A percentile compares a stretch with the other conserved stretches of the same genome.
These are phyloP conservation scores for Populus tomentosa DNA, from an alignment of 441 rosid genomes.

Conservation along the genomic window DNA sequence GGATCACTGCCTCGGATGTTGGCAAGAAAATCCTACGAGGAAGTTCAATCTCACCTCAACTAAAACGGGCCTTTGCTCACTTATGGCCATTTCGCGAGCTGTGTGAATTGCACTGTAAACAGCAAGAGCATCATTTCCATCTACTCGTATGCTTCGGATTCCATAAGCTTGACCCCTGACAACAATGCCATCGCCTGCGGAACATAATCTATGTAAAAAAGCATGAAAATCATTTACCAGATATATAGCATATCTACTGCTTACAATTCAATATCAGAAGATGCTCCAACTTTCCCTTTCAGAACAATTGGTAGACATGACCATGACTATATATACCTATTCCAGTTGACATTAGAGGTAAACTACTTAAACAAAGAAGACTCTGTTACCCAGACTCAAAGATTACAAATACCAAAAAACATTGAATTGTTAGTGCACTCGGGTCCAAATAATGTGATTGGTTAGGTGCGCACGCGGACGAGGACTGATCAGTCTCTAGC, in stretches of 20 bases:
- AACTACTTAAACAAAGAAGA: too few relatives aligned
- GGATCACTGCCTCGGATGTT: not conserved
- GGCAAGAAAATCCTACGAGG: not conserved
- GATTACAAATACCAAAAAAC: not conserved
- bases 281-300: too few relatives aligned
- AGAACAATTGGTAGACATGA: too few relatives aligned
- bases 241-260: too few relatives aligned
- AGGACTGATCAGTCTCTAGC: too few relatives aligned
- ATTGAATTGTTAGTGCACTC: not conserved
- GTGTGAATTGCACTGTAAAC: constrained; percentile 61
- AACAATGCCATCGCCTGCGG: constrained; percentile 80
- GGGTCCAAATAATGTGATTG: not conserved
- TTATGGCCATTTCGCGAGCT: constrained; percentile 71
- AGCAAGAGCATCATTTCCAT: constrained; percentile 94
- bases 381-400: too few relatives aligned
- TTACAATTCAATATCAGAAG: too few relatives aligned
- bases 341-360: too few relatives aligned
- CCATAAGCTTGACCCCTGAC: constrained; percentile 85
- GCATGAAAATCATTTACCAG: too few relatives aligned
- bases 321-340: too few relatives aligned
- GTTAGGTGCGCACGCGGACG: not conserved
- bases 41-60: constrained; percentile 48
- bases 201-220: not conserved
- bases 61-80: constrained; percentile 61
- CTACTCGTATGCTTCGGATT: constrained; percentile 78